These are phyloP conservation scores for Lepiota brunneoincarnata DNA, from an alignment of 768 basidiomycete genomes.

Conservation along the genomic window DNA sequence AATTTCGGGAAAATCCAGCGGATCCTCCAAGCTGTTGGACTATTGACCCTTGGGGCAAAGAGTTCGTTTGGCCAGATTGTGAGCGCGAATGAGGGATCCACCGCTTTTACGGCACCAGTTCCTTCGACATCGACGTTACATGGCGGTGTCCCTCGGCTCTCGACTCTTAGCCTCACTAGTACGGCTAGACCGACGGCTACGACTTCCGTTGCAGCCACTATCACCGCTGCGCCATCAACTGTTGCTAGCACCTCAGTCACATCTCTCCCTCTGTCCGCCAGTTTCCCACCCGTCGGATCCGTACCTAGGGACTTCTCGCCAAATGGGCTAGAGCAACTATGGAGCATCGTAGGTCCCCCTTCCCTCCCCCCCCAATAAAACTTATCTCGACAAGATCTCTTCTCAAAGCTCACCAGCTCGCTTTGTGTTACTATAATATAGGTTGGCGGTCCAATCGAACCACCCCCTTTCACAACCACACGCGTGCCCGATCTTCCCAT, in stretches of 20 bases:
- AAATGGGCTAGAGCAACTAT: constrained; percentile 34
- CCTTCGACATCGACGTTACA: neutral
- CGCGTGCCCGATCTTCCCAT: constrained; percentile 34
- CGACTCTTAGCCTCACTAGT: constrained; percentile 9
- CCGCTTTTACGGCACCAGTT: neutral
- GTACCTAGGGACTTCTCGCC: constrained; percentile 38
- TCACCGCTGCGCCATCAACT: neutral
- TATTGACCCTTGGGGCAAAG: no score
- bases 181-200: constrained; percentile 5
- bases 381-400: neutral
- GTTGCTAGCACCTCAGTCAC: neutral
- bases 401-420: no score
- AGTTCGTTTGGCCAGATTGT: neutral
- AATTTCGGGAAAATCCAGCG: neutral
- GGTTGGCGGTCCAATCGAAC: constrained; percentile 39
- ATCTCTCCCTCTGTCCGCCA: constrained; percentile 11
- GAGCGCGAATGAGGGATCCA: constrained; percentile 4
- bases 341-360: constrained; percentile 34
- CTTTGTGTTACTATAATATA: no score
- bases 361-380: neutral
- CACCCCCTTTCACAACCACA: constrained; percentile 46
- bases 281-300: constrained; percentile 39
- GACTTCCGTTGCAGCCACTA: constrained; percentile 9
- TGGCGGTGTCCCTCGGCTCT: neutral
- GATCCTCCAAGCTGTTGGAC: neutral